Evolutionary conservation across 441 rosid species (phyloP).

Genomic region (Gossypium aridum): DNA sequence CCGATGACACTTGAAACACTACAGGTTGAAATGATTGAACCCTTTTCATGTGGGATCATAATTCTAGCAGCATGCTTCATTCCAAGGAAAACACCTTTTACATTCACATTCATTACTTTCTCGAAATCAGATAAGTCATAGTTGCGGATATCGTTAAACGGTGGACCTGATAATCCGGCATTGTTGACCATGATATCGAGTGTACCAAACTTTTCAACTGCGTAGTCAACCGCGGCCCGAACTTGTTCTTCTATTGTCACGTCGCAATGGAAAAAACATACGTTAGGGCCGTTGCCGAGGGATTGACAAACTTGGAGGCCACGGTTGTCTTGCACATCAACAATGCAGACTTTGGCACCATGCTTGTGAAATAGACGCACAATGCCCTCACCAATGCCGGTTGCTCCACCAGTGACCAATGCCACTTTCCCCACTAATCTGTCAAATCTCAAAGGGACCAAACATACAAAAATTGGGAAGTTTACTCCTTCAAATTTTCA

Average conservation of each 20-base stretch:
- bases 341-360: conserved; percentile 71
- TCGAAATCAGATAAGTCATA: conserved; percentile 44
- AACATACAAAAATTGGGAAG: background rate
- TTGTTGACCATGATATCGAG: conserved; percentile 83
- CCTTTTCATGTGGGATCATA: conserved; percentile 67
- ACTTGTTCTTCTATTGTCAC: conserved; percentile 66
- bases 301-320: conserved; percentile 45
- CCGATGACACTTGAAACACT: conserved; percentile 56
- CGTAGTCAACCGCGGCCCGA: conserved; percentile 50
- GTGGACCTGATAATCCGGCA: conserved; percentile 62
- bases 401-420: conserved; percentile 77
- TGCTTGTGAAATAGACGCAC: conserved; percentile 63
- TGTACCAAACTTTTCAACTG: conserved; percentile 43
- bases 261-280: conserved; percentile 62
- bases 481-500: no score
- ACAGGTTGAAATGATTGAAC: conserved; percentile 52
- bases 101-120: conserved; percentile 63
- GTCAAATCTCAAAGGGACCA: background rate
- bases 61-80: conserved; percentile 88
- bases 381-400: conserved; percentile 86
- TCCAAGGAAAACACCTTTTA: conserved; percentile 74
- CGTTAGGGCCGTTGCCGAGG: conserved; percentile 28
- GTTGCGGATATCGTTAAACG: conserved; percentile 63
- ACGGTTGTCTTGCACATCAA: conserved; percentile 59
- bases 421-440: conserved; percentile 77